Evolutionary conservation across 495 filamentous ascomycete genomes (phyloP).

Genomic region (Lepraria neglecta): DNA sequence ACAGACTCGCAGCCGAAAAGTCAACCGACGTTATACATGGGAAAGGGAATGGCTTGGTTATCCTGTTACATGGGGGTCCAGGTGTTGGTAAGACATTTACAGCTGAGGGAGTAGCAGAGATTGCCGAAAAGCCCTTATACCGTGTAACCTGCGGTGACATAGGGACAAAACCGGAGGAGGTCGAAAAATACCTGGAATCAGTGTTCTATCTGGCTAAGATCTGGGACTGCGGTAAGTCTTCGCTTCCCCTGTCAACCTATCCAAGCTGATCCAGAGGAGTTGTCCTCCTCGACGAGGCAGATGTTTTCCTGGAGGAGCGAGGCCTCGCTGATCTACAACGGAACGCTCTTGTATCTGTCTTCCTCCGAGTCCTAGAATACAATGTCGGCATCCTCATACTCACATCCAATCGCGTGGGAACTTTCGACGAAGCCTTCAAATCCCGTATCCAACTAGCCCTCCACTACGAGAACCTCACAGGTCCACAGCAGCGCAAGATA

Average conservation of each 20-base stretch:
- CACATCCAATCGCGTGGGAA: slow-evolving; percentile 47
- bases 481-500: slow-evolving; percentile 2
- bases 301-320: slow-evolving; percentile 56
- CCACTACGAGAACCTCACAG: slow-evolving; percentile 10
- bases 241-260: too few species aligned
- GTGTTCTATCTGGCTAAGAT: slow-evolving; percentile 29
- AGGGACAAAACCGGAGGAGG: slow-evolving; percentile 6
- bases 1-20: slow-evolving; percentile 16
- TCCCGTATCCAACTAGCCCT: slow-evolving; percentile 43
- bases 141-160: slow-evolving; percentile 29
- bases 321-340: slow-evolving; percentile 31
- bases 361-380: slow-evolving; percentile 49
- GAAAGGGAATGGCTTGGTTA: slow-evolving; percentile 43
- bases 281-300: slow-evolving; percentile 58
- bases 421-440: slow-evolving; percentile 45
- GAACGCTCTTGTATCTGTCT: slow-evolving; percentile 36
- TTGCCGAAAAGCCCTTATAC: slow-evolving; percentile 29
- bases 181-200: slow-evolving; percentile 36
- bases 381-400: slow-evolving; percentile 52
- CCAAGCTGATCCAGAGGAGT: slow-evolving; percentile 28
- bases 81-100: slow-evolving; percentile 40
- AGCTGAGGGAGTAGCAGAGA: slow-evolving; percentile 35
- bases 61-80: slow-evolving; percentile 48
- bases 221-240: slow-evolving; percentile 17
- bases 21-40: slow-evolving; percentile 29